These are phyloP conservation scores for Senna siamea DNA, from an alignment of 306 rosid genomes.

Conservation along the genomic window DNA sequence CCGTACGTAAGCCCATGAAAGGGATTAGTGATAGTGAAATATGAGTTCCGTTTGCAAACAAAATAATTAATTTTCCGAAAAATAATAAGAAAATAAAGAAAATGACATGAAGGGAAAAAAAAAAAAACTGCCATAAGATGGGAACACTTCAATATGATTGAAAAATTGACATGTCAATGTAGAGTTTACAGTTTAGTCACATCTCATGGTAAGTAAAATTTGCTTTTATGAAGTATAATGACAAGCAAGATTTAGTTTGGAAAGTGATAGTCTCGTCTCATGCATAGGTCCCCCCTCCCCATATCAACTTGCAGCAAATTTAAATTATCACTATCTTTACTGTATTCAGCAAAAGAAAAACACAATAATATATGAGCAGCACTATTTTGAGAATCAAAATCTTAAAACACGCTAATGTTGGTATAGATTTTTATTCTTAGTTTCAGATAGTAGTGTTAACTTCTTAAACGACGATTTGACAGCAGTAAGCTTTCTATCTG, in stretches of 20 bases:
- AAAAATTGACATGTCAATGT: not conserved
- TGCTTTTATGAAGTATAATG: not conserved
- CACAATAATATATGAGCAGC: not conserved
- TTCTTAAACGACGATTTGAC: not conserved
- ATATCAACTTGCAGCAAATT: not conserved
- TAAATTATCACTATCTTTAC: not conserved
- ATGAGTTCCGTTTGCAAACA: not conserved
- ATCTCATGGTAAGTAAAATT: not conserved
- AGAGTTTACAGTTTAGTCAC: not conserved
- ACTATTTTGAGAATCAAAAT: not conserved
- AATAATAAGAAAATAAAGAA: not conserved
- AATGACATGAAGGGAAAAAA: not conserved
- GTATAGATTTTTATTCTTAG: not conserved
- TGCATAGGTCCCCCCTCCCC: slow-evolving; percentile 2
- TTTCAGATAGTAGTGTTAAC: not conserved
- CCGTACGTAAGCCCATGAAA: slow-evolving; percentile 36
- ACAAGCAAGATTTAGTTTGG: not conserved
- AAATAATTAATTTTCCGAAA: not conserved
- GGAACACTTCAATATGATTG: not conserved
- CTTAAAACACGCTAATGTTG: slow-evolving; percentile 5
- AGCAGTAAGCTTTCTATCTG: not conserved
- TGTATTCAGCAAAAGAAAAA: not conserved
- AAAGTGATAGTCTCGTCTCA: not conserved
- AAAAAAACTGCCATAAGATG: not conserved
- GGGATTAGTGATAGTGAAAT: not conserved